phyloP scores from a whole-genome alignment of 129 eudicot species.

The Oenanthe sinensis region DNA sequence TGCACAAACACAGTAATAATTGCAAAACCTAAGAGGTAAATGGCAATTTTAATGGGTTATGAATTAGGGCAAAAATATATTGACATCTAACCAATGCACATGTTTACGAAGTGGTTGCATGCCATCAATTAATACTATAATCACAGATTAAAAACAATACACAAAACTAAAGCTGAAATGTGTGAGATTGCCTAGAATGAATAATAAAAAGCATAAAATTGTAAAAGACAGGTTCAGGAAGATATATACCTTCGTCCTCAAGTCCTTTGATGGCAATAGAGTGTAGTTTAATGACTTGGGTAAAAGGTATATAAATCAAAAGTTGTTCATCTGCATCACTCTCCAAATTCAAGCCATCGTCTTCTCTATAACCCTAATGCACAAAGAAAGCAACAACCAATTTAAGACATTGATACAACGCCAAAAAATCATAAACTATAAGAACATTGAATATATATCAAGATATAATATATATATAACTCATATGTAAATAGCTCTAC shows the following conservation, averaged over 20 bases:
- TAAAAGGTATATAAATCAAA: slow-evolving; percentile 78
- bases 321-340: slow-evolving; percentile 99
- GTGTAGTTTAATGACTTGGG: slow-evolving; percentile 79
- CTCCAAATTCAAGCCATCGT: slow-evolving; percentile 75
- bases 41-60: not conserved
- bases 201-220: not conserved
- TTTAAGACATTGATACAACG: not conserved
- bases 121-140: not conserved
- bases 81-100: not conserved
- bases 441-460: not conserved
- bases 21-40: not conserved
- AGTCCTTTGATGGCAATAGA: slow-evolving; percentile 75
- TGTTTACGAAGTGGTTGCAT: not conserved
- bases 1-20: not conserved
- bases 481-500: not conserved
- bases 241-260: slow-evolving; percentile 65
- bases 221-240: not conserved
- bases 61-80: not conserved
- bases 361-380: slow-evolving; percentile 88
- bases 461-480: no score
- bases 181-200: not conserved
- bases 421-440: not conserved
- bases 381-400: slow-evolving; percentile 16
- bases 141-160: not conserved
- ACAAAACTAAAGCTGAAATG: not conserved